Percentiles rank a stretch among this genome's conserved stretches.
Conservation (phyloP, 441 rosid species). For the Gossypium lobatum region DNA sequence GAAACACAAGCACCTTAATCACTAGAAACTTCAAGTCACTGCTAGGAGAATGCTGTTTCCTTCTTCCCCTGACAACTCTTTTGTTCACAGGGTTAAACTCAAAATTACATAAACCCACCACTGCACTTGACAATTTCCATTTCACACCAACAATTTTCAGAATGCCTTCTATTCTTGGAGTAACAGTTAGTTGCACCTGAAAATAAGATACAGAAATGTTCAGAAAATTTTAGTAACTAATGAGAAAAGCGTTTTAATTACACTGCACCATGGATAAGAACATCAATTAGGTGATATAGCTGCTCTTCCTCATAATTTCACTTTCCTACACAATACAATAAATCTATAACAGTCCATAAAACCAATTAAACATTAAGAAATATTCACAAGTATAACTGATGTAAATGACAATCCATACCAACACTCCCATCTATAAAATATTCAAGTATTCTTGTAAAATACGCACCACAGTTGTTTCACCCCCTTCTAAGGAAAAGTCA, state of each 20-base stretch:
- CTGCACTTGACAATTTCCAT: constrained; percentile 88
- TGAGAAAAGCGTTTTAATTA: neutral
- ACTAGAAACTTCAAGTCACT: constrained; percentile 72
- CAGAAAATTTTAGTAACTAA: neutral
- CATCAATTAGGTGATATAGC: neutral
- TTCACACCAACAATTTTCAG: constrained; percentile 84
- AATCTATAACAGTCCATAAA: neutral
- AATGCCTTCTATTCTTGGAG: constrained; percentile 79
- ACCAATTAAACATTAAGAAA: constrained; percentile 2
- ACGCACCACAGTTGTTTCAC: constrained; percentile 69
- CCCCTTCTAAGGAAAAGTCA: constrained; percentile 56
- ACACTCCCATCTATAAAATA: constrained; percentile 7
- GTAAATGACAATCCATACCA: neutral
- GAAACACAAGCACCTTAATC: constrained; percentile 52
- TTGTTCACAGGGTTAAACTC: constrained; percentile 43
- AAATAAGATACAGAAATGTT: constrained; percentile 11
- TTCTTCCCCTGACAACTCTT: constrained; percentile 44
- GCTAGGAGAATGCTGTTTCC: constrained; percentile 46
- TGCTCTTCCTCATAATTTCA: neutral
- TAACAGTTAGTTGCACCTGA: constrained; percentile 85
- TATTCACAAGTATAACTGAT: neutral
- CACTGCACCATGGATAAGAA: neutral
- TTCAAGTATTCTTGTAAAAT: constrained; percentile 16
- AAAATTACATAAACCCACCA: constrained; percentile 67
- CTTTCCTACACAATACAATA: neutral